phyloP scores from a whole-genome alignment of 768 basidiomycete species.

The Candolleomyces aberdarensis region DNA sequence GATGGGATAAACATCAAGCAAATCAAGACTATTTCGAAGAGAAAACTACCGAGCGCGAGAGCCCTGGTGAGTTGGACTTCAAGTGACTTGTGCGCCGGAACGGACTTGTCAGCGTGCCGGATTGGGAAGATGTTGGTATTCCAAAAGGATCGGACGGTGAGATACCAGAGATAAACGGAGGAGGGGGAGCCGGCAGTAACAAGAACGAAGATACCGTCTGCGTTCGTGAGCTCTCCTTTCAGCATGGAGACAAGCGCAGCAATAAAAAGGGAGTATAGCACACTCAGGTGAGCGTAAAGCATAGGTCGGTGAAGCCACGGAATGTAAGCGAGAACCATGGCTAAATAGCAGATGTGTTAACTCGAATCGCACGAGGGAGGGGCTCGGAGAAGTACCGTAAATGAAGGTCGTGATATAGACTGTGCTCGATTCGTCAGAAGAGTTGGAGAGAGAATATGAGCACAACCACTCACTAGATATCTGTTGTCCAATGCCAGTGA shows the following conservation, averaged over 20 bases:
- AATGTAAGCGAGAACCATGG: constrained; percentile 2
- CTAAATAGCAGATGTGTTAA: background rate
- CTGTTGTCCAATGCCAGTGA: constrained; percentile 6
- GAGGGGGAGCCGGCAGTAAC: constrained; percentile 1
- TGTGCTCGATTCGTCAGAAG: background rate
- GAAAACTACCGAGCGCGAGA: background rate
- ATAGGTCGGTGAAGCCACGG: constrained; percentile 2
- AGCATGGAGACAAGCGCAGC: constrained; percentile 1
- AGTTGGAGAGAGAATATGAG: background rate
- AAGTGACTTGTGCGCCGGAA: background rate
- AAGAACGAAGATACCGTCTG: constrained; percentile 6
- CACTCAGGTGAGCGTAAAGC: constrained; percentile 4
- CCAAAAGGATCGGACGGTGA: background rate
- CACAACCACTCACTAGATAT: constrained; percentile 1
- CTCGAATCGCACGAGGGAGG: background rate
- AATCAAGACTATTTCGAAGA: background rate
- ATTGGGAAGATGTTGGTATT: constrained; percentile 3
- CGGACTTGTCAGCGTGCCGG: background rate
- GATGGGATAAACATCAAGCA: background rate
- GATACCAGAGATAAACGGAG: constrained; percentile 6
- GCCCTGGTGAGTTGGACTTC: background rate
- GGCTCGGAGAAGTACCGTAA: background rate
- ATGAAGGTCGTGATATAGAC: constrained; percentile 6
- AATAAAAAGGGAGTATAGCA: constrained; percentile 2
- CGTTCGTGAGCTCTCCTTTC: background rate